phyloP scores from a whole-genome alignment of 2,329 filamentous ascomycete genomes.

The Alternaria consortialis region DNA sequence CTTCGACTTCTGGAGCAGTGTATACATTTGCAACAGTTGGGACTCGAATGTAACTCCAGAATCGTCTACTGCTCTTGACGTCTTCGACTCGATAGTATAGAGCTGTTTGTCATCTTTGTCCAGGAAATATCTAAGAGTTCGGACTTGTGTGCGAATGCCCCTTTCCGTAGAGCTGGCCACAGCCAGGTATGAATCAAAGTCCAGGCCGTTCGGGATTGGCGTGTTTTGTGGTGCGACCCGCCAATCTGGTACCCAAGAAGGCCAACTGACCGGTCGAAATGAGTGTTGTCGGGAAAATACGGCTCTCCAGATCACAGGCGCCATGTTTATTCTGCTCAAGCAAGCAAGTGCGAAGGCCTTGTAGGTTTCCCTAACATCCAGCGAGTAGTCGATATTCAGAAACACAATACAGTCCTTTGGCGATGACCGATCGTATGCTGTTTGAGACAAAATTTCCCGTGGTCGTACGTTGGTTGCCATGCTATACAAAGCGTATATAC shows the following conservation, averaged over 20 bases:
- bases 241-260: conserved; percentile 15
- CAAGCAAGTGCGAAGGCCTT: neutral
- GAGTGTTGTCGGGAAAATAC: neutral
- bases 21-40: neutral
- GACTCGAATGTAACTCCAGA: rapidly evolving
- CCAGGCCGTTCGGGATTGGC: too few relatives aligned
- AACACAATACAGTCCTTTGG: rapidly evolving
- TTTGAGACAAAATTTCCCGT: rapidly evolving
- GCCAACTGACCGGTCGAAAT: neutral
- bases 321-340: neutral
- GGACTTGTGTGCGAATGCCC: too few relatives aligned
- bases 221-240: neutral
- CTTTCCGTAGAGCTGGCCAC: too few relatives aligned
- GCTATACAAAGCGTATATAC: neutral
- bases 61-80: too few relatives aligned
- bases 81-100: neutral
- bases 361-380: neutral
- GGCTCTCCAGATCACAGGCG: neutral
- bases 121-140: too few relatives aligned
- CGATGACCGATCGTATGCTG: neutral
- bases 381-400: neutral
- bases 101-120: neutral
- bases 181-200: neutral
- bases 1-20: neutral
- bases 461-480: neutral